Conservation (phyloP, 2,329 filamentous ascomycete species). For the Sclerotinia trifoliorum region DNA sequence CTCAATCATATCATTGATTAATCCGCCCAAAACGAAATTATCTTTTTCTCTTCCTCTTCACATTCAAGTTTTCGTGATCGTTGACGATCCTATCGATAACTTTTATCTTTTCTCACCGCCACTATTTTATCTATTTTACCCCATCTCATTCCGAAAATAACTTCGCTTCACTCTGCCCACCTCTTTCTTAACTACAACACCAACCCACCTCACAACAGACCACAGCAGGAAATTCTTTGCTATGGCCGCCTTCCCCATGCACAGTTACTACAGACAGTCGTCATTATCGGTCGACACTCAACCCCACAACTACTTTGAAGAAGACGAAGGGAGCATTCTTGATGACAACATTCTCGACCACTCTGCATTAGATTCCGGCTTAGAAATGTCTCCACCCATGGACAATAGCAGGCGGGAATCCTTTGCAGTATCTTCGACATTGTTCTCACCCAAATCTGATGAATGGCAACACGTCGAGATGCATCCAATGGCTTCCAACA, state of each 20-base stretch:
- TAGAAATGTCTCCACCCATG: constrained; percentile 64
- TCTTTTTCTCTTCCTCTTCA: constrained; percentile 29
- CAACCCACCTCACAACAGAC: constrained; percentile 22
- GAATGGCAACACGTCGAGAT: constrained; percentile 64
- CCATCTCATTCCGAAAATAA: constrained; percentile 24
- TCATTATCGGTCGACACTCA: constrained; percentile 39
- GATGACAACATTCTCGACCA: constrained; percentile 62
- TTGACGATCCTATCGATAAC: constrained; percentile 27
- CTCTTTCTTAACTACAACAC: constrained; percentile 20
- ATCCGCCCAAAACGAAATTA: constrained; percentile 18
- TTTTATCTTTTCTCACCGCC: constrained; percentile 24
- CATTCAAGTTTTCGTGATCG: constrained; percentile 25
- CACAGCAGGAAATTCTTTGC: constrained; percentile 27
- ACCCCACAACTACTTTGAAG: constrained; percentile 56
- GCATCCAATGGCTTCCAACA: constrained; percentile 62
- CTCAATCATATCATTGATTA: constrained; percentile 22
- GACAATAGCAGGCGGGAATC: constrained; percentile 62
- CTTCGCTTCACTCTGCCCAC: constrained; percentile 32
- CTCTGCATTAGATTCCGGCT: constrained; percentile 57
- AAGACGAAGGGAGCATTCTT: constrained; percentile 59
- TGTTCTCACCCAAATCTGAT: constrained; percentile 66
- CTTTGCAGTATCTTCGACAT: constrained; percentile 56
- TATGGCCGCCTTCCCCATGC: constrained; percentile 39
- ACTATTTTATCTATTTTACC: constrained; percentile 27
- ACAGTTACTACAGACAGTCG: constrained; percentile 39